Percentiles rank a stretch among this genome's conserved stretches.
Evolutionary conservation across 352 stramenopile species (phyloP).

Genomic region (Phytophthora cactorum): DNA sequence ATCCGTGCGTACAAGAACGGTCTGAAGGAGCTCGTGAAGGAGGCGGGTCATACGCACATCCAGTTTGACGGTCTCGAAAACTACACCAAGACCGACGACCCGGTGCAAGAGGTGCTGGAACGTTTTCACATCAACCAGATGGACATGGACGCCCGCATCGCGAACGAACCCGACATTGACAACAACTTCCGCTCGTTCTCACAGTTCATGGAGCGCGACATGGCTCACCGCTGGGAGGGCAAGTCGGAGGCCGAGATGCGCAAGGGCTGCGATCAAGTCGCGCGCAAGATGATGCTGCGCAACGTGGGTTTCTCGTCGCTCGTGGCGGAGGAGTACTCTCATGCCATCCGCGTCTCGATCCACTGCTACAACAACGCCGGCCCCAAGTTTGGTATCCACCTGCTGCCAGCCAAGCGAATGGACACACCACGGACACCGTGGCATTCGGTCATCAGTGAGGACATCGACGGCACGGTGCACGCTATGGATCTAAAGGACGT

Average conservation of each 20-base stretch:
- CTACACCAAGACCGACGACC: conserved; percentile 27
- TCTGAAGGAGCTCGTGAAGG: conserved; percentile 21
- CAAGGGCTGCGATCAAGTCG: conserved; percentile 22
- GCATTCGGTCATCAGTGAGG: conserved; percentile 24
- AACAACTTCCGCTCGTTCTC: conserved; percentile 33
- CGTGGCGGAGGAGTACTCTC: conserved; percentile 18
- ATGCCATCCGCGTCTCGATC: conserved; percentile 27
- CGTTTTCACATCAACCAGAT: conserved; percentile 23
- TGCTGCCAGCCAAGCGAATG: conserved; percentile 16
- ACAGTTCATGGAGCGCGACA: conserved; percentile 26
- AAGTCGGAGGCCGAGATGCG: conserved; percentile 20
- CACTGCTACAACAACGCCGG: conserved; percentile 30
- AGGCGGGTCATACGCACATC: conserved; percentile 29
- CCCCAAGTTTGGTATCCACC: conserved; percentile 28
- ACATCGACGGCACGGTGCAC: conserved; percentile 16
- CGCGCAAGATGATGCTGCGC: conserved; percentile 24
- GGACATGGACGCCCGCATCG: conserved; percentile 27
- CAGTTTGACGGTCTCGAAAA: conserved; percentile 27
- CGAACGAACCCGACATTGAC: conserved; percentile 17
- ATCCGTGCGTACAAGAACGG: conserved; percentile 27
- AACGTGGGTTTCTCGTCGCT: conserved; percentile 29
- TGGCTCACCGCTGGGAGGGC: conserved; percentile 17
- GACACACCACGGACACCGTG: conserved; percentile 11
- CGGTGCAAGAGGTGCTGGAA: conserved; percentile 23
- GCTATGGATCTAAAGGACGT: conserved; percentile 27